Conservation (phyloP, 805 yeast genomes). For the Kazachstania viticola region DNA sequence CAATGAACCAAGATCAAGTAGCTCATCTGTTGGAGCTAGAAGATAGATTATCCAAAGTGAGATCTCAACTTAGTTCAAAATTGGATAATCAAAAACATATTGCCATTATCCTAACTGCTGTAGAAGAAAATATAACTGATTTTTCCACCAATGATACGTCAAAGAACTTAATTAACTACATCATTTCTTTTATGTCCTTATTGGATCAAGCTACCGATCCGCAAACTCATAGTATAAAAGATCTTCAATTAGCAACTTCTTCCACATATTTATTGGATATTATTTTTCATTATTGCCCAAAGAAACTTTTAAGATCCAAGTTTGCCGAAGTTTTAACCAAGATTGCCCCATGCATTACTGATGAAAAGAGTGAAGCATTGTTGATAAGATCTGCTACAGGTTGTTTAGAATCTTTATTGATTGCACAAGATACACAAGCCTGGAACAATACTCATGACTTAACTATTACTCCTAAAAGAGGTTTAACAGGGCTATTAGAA, state of each 20-base stretch:
- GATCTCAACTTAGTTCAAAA: slow-evolving; percentile 66
- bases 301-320: slow-evolving; percentile 54
- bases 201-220: slow-evolving; percentile 56
- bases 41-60: slow-evolving; percentile 51
- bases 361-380: slow-evolving; percentile 63
- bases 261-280: slow-evolving; percentile 75
- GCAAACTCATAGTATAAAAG: slow-evolving; percentile 40
- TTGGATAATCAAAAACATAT: slow-evolving; percentile 77
- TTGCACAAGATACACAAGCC: slow-evolving; percentile 67
- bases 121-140: slow-evolving; percentile 75
- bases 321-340: slow-evolving; percentile 69
- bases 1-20: slow-evolving; percentile 23
- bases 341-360: slow-evolving; percentile 70
- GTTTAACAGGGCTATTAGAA: slow-evolving; percentile 64
- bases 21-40: slow-evolving; percentile 40
- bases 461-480: slow-evolving; percentile 62
- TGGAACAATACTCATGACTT: slow-evolving; percentile 52
- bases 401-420: slow-evolving; percentile 63
- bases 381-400: slow-evolving; percentile 76
- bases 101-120: slow-evolving; percentile 75
- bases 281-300: slow-evolving; percentile 63
- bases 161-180: slow-evolving; percentile 66
- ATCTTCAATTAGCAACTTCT: slow-evolving; percentile 55
- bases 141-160: slow-evolving; percentile 36
- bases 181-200: slow-evolving; percentile 71